Evolutionary conservation across 805 yeast genomes (phyloP).

Genomic region (Nakazawaea molendinolei): DNA sequence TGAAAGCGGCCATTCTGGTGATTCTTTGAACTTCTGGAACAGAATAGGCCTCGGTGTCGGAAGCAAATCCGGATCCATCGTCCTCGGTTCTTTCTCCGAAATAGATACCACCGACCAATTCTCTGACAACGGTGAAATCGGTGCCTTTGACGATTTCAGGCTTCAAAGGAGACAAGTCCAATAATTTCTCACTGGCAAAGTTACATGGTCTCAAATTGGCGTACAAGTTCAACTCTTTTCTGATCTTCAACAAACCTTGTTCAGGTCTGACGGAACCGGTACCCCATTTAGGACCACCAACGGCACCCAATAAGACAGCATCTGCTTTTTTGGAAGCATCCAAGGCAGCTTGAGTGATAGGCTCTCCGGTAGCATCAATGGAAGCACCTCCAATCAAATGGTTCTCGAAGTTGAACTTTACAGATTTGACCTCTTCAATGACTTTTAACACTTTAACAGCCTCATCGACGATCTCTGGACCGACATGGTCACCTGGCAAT

Average conservation of each 20-base stretch:
- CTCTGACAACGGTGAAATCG: constrained; percentile 89
- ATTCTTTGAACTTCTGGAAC: constrained; percentile 92
- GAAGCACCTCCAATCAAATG: constrained; percentile 98
- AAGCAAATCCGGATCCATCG: constrained; percentile 77
- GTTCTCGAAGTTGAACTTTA: constrained; percentile 60
- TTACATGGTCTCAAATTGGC: constrained; percentile 97
- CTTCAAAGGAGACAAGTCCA: constrained; percentile 84
- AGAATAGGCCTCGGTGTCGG: constrained; percentile 90
- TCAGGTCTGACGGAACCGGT: constrained; percentile 95
- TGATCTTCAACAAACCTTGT: constrained; percentile 88
- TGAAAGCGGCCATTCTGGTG: constrained; percentile 96
- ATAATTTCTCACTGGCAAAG: constrained; percentile 78
- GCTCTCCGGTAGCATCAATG: constrained; percentile 92
- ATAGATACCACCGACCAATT: constrained; percentile 96
- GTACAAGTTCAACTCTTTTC: constrained; percentile 89
- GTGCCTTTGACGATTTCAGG: constrained; percentile 84
- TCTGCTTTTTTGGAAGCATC: constrained; percentile 81
- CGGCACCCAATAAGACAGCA: constrained; percentile 96
- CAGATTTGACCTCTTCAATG: constrained; percentile 51
- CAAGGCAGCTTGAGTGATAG: constrained; percentile 80
- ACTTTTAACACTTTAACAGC: constrained; percentile 89
- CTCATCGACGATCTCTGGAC: constrained; percentile 82
- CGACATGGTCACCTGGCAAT: constrained; percentile 96
- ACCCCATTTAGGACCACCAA: constrained; percentile 99
- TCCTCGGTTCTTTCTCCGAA: constrained; percentile 96